Conservation (phyloP, 768 basidiomycete species). For the Suillus plorans region DNA sequence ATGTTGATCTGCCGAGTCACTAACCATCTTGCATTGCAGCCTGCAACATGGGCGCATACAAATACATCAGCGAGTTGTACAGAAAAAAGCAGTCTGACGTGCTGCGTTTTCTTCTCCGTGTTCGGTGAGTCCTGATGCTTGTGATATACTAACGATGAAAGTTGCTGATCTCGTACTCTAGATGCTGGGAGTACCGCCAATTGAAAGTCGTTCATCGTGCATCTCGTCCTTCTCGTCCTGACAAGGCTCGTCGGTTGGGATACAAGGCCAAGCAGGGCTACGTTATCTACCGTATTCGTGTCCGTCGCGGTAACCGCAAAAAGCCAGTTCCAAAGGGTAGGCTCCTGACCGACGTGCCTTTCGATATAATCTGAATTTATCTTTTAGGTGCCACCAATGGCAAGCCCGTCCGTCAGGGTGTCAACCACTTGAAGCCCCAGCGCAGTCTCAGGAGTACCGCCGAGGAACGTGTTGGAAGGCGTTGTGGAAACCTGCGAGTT, state of each 20-base stretch:
- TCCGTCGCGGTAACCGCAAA: conserved; percentile 98
- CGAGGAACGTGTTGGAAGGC: conserved; percentile 95
- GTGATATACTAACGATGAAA: not conserved
- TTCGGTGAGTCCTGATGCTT: conserved; percentile 58
- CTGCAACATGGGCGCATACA: conserved; percentile 88
- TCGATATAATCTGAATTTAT: conserved; percentile 5
- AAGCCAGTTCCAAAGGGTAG: conserved; percentile 96
- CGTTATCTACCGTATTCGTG: conserved; percentile 95
- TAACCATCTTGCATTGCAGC: conserved; percentile 25
- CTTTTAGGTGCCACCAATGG: conserved; percentile 89
- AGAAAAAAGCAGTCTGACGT: conserved; percentile 99
- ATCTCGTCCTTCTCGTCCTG: conserved; percentile 95
- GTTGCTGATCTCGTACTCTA: conserved; percentile 28
- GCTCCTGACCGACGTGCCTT: conserved; percentile 15
- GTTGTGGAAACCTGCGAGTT: conserved; percentile 96
- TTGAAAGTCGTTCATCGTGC: conserved; percentile 98
- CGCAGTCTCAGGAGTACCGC: conserved; percentile 89
- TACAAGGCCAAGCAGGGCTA: conserved; percentile 99
- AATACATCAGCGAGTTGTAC: conserved; percentile 96
- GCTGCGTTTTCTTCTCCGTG: conserved; percentile 95
- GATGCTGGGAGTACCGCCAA: conserved; percentile 99
- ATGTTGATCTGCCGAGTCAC: conserved; percentile 14
- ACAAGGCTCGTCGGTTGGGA: conserved; percentile 97
- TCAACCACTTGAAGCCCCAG: conserved; percentile 99
- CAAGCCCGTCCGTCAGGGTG: conserved; percentile 99